Conservation (phyloP, 179 eudicot genomes). For the Beta corolliflora region DNA sequence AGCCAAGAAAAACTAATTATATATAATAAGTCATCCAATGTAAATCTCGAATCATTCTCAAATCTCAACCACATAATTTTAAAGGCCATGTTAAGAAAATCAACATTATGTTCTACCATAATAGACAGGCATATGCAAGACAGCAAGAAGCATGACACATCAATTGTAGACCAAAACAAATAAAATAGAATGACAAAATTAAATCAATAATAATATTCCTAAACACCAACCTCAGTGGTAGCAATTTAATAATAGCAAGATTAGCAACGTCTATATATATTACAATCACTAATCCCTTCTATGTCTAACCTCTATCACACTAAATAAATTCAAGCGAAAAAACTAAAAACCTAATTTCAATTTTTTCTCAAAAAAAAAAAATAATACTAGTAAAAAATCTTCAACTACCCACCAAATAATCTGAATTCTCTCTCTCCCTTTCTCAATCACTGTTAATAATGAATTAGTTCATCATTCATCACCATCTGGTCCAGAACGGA, state of each 20-base stretch:
- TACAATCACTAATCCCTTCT: constrained; percentile 7
- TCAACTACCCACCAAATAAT: constrained; percentile 16
- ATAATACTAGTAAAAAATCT: background rate
- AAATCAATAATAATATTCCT: background rate
- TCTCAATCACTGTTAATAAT: background rate
- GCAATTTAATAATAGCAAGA: constrained; percentile 1
- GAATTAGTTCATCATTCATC: constrained; percentile 9
- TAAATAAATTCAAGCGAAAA: too few relatives aligned
- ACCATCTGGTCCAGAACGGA: constrained; percentile 5
- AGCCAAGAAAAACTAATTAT: too few relatives aligned
- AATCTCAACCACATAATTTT: too few relatives aligned
- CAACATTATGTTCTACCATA: background rate
- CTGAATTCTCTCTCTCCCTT: background rate
- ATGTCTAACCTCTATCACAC: background rate
- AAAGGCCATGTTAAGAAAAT: background rate
- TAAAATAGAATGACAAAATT: background rate
- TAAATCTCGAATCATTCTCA: too few relatives aligned
- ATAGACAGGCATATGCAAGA: background rate
- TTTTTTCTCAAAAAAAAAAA: background rate
- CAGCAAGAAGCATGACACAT: background rate
- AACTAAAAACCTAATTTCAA: background rate
- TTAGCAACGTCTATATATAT: background rate
- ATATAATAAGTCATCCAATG: too few relatives aligned
- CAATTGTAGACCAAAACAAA: background rate
- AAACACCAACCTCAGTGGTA: constrained; percentile 10